Conservation (phyloP, 441 rosid species). For the Jatropha podagrica region DNA sequence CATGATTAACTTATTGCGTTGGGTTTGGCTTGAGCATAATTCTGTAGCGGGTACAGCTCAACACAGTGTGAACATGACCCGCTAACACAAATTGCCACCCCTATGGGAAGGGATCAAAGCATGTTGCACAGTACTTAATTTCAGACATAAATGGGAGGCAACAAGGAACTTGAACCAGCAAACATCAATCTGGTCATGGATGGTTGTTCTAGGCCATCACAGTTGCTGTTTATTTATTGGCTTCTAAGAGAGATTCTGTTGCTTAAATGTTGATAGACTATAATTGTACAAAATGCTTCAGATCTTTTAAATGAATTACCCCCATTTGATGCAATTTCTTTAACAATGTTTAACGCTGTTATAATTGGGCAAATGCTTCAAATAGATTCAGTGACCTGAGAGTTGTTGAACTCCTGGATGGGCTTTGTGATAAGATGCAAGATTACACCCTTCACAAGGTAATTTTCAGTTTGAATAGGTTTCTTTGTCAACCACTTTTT, state of each 20-base stretch:
- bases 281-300: too few species aligned
- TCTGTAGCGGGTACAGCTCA: too few species aligned
- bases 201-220: background rate
- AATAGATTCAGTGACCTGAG: slow-evolving; percentile 86
- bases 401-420: slow-evolving; percentile 87
- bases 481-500: slow-evolving; percentile 18
- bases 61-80: too few species aligned
- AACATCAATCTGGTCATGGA: background rate
- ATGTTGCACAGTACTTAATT: background rate
- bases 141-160: background rate
- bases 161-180: background rate
- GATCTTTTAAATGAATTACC: background rate
- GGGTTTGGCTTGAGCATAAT: too few species aligned
- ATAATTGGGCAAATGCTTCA: slow-evolving; percentile 1
- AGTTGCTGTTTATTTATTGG: background rate
- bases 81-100: too few species aligned
- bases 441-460: slow-evolving; percentile 92
- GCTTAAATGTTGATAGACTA: too few species aligned
- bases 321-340: background rate
- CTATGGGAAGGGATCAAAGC: too few species aligned
- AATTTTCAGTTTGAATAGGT: slow-evolving; percentile 14
- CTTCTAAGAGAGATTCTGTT: background rate
- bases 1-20: too few species aligned
- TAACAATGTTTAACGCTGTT: background rate
- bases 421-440: slow-evolving; percentile 90